Evolutionary conservation across 441 rosid genomes (phyloP).

Genomic region (Adansonia rubrostipa): DNA sequence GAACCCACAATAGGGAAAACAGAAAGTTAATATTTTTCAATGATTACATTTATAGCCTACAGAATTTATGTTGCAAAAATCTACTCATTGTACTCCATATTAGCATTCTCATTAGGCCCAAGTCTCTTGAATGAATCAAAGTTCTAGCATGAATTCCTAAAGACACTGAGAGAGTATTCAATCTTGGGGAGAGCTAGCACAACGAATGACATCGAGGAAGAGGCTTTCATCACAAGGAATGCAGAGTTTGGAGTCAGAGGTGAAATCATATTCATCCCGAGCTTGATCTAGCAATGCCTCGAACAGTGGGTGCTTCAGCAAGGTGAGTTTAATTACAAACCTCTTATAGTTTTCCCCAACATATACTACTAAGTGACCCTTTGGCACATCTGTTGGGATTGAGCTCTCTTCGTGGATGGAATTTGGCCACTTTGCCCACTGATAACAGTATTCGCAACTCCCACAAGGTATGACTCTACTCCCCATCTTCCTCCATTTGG

Average conservation of each 20-base stretch:
- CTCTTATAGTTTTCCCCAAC: conserved; percentile 75
- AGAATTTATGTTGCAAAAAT: conserved; percentile 42
- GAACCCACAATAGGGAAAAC: neutral
- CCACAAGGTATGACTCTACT: conserved; percentile 52
- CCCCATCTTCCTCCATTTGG: conserved; percentile 64
- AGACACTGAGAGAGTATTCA: conserved; percentile 42
- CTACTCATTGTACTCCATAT: conserved; percentile 39
- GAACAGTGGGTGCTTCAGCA: conserved; percentile 83
- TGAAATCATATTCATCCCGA: conserved; percentile 70
- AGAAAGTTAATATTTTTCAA: conserved; percentile 16
- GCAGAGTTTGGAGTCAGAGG: conserved; percentile 67
- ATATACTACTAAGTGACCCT: conserved; percentile 85
- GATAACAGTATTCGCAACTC: conserved; percentile 53
- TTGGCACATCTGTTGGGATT: conserved; percentile 88
- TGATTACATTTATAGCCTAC: conserved; percentile 27
- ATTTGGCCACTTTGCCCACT: conserved; percentile 48
- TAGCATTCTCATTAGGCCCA: conserved; percentile 33
- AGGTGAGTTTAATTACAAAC: conserved; percentile 66
- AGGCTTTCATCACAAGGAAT: conserved; percentile 80
- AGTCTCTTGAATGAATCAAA: conserved; percentile 31
- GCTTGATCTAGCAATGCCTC: conserved; percentile 82
- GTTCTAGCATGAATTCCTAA: conserved; percentile 29
- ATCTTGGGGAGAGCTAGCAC: conserved; percentile 52
- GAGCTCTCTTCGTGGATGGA: conserved; percentile 41
- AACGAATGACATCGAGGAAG: conserved; percentile 71